phyloP scores from a whole-genome alignment of 768 basidiomycete genomes.

The Pleurotus eryngii region DNA sequence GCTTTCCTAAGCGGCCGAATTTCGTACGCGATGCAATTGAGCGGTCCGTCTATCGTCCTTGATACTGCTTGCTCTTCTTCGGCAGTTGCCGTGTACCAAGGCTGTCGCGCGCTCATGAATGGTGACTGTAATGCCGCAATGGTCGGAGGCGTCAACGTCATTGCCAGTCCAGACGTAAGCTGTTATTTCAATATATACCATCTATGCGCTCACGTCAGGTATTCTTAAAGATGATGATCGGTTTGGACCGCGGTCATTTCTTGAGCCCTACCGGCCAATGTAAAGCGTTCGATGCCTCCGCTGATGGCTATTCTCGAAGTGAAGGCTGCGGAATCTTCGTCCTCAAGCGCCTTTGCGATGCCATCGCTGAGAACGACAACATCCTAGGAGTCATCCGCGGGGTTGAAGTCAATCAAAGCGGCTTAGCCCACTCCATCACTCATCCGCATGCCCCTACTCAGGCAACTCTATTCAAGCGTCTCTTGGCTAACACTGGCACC shows the following conservation, averaged over 20 bases:
- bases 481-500: constrained; percentile 44
- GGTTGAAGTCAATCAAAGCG: constrained; percentile 71
- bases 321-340: constrained; percentile 74
- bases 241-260: constrained; percentile 65
- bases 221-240: constrained; percentile 27
- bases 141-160: constrained; percentile 72
- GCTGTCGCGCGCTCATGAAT: constrained; percentile 58
- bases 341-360: constrained; percentile 67
- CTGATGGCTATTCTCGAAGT: constrained; percentile 69
- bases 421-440: constrained; percentile 64
- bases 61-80: constrained; percentile 80
- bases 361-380: constrained; percentile 60
- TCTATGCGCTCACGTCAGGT: constrained; percentile 52
- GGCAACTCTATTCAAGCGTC: constrained; percentile 44
- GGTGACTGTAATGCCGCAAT: constrained; percentile 66
- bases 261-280: constrained; percentile 65
- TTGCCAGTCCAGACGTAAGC: constrained; percentile 68
- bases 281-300: constrained; percentile 66
- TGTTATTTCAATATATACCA: constrained; percentile 4
- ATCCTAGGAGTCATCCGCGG: constrained; percentile 69
- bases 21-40: constrained; percentile 60
- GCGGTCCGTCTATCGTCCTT: constrained; percentile 68
- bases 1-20: constrained; percentile 72
- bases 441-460: constrained; percentile 69
- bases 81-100: constrained; percentile 64